Evolutionary conservation across 371 early-diverging fungal genomes (phyloP).

Genomic region (Mucor ambiguus): DNA sequence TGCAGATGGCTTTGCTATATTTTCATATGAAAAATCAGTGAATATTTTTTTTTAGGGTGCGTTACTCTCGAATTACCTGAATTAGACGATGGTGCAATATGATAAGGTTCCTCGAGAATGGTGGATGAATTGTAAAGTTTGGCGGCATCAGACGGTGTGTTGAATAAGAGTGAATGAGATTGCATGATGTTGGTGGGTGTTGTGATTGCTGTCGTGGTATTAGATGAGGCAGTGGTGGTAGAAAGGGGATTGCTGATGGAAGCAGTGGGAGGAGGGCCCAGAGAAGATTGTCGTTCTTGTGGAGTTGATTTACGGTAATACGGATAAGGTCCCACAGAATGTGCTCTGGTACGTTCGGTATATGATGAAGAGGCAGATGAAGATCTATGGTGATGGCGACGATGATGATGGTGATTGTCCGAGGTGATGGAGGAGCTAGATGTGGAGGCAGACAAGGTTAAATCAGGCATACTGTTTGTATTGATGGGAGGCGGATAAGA

Average conservation of each 20-base stretch:
- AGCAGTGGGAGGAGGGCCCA: constrained; percentile 23
- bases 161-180: constrained; percentile 1
- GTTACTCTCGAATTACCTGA: constrained; percentile 4
- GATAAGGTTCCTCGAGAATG: constrained; percentile 17
- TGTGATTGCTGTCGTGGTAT: not conserved
- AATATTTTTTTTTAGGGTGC: not conserved
- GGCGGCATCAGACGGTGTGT: not conserved
- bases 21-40: not conserved
- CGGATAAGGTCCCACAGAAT: constrained; percentile 45
- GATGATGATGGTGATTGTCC: constrained; percentile 9
- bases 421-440: constrained; percentile 36
- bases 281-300: constrained; percentile 26
- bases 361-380: constrained; percentile 19
- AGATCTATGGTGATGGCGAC: constrained; percentile 9
- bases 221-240: not conserved
- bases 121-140: constrained; percentile 17
- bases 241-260: not conserved
- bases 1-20: not conserved
- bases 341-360: constrained; percentile 36
- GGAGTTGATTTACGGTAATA: constrained; percentile 22
- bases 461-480: constrained; percentile 12
- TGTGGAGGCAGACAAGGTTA: constrained; percentile 26
- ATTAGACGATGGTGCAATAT: constrained; percentile 5
- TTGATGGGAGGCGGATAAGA: not conserved
- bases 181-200: not conserved